Evolutionary conservation across 257 asterid species (phyloP).

Genomic region (Marsdenia floribunda): DNA sequence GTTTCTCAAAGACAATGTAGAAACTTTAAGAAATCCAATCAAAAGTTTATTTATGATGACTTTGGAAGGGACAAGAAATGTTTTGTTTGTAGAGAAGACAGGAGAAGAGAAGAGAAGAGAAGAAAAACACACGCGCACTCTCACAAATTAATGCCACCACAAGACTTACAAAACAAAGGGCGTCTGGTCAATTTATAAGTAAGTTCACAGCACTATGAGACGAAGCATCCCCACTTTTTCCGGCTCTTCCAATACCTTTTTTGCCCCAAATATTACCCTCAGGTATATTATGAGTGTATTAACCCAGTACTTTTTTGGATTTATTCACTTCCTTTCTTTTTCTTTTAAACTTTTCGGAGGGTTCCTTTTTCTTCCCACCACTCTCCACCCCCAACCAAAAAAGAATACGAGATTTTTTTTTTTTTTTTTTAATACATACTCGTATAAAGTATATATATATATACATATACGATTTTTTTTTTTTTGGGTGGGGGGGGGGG

Average conservation of each 20-base stretch:
- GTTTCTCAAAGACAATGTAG: not conserved
- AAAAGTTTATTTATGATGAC: no score
- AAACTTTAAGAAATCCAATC: not conserved
- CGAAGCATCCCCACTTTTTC: conserved; percentile 37
- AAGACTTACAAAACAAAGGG: conserved; percentile 17
- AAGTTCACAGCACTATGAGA: conserved; percentile 30
- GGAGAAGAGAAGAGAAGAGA: not conserved
- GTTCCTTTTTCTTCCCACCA: not conserved
- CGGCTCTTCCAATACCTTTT: conserved; percentile 21
- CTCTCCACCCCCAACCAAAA: not conserved
- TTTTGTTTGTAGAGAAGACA: not conserved
- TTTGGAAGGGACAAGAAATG: conserved; percentile 5
- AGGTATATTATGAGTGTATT: conserved; percentile 12
- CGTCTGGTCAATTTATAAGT: conserved; percentile 50
- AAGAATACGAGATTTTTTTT: no score
- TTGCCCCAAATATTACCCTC: conserved; percentile 22
- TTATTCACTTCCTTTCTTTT: not conserved
- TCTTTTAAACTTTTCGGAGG: not conserved
- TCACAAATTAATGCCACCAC: not conserved
- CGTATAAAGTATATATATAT: no score
- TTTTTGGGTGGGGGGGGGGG: no score
- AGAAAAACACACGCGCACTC: conserved; percentile 2
- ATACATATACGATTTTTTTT: no score
- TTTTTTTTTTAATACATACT: no score
- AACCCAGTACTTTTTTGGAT: not conserved